A percentile compares a stretch with the other conserved stretches of the same genome.
Evolutionary conservation across 2,329 filamentous ascomycete genomes (phyloP).

Genomic region (Talaromyces sp.): DNA sequence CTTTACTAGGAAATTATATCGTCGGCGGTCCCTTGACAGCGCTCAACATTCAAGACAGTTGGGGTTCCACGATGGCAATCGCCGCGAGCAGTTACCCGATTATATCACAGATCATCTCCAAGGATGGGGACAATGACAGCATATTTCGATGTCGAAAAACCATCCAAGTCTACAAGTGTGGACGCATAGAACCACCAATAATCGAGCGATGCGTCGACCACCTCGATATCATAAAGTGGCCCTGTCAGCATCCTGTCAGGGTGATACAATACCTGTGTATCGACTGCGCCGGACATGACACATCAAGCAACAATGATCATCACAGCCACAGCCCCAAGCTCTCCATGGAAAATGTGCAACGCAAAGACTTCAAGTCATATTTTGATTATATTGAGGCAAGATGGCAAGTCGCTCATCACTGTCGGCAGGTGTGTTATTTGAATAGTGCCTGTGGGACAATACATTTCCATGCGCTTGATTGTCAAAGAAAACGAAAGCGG

Average conservation of each 20-base stretch:
- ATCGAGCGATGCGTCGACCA: conserved; percentile 9
- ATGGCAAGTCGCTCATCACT: conserved; percentile 11
- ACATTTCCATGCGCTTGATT: conserved; percentile 13
- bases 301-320: neutral
- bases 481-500: conserved; percentile 5
- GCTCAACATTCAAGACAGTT: too few species aligned
- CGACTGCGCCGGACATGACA: neutral
- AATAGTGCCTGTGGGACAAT: conserved; percentile 10
- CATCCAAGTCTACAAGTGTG: conserved; percentile 13
- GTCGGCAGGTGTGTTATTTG: conserved; percentile 13
- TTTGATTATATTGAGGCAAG: conserved; percentile 9
- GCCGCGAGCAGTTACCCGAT: neutral
- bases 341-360: neutral
- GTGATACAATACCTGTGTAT: conserved; percentile 7
- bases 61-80: neutral
- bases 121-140: neutral
- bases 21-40: neutral
- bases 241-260: conserved; percentile 7
- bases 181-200: neutral
- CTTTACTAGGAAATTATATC: neutral
- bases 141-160: conserved; percentile 7
- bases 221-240: conserved; percentile 15
- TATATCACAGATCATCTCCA: conserved; percentile 2
- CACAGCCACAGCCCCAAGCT: neutral
- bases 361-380: conserved; percentile 6